Percentiles rank a stretch among this genome's conserved stretches.
These are phyloP conservation scores for Puccinia novopanici DNA, from an alignment of 1,284 basidiomycete species.

Conservation along the genomic window DNA sequence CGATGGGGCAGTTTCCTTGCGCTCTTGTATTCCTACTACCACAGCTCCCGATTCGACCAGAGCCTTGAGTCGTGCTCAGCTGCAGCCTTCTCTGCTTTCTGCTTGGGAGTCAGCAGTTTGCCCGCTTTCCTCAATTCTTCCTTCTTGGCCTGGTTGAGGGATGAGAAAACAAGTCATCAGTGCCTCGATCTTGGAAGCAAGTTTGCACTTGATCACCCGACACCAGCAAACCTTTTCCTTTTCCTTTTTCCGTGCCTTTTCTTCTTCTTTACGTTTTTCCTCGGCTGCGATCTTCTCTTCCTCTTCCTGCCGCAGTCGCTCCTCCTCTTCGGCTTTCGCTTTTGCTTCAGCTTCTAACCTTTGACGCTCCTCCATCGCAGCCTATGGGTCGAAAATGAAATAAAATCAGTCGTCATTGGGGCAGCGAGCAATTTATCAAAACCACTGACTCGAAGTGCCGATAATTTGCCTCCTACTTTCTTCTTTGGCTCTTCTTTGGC, in stretches of 20 bases:
- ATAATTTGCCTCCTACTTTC: conserved; percentile 80
- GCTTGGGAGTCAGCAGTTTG: conserved; percentile 85
- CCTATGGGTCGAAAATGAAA: neutral
- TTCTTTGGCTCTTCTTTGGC: conserved; percentile 83
- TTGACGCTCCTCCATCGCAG: conserved; percentile 59
- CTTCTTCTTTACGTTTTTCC: conserved; percentile 71
- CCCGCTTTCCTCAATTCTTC: conserved; percentile 87
- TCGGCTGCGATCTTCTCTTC: conserved; percentile 64
- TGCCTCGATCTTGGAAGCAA: neutral
- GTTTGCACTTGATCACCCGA: conserved; percentile 35
- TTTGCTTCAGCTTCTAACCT: conserved; percentile 56
- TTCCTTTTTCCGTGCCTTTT: conserved; percentile 60
- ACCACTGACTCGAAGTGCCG: conserved; percentile 64
- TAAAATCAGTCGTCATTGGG: neutral
- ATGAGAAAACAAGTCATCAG: neutral
- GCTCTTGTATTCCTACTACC: conserved; percentile 76
- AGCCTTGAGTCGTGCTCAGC: conserved; percentile 87
- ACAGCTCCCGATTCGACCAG: conserved; percentile 84
- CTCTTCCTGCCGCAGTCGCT: conserved; percentile 69
- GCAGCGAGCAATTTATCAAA: neutral
- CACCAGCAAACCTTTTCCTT: conserved; percentile 53
- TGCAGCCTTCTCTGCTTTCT: conserved; percentile 88
- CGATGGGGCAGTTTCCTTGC: conserved; percentile 62
- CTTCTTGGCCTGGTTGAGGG: conserved; percentile 68
- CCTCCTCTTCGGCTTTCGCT: conserved; percentile 75